A percentile compares a stretch with the other conserved stretches of the same genome.
phyloP scores from a whole-genome alignment of 164 flowering plant species.

The Vitis rupestris region DNA sequence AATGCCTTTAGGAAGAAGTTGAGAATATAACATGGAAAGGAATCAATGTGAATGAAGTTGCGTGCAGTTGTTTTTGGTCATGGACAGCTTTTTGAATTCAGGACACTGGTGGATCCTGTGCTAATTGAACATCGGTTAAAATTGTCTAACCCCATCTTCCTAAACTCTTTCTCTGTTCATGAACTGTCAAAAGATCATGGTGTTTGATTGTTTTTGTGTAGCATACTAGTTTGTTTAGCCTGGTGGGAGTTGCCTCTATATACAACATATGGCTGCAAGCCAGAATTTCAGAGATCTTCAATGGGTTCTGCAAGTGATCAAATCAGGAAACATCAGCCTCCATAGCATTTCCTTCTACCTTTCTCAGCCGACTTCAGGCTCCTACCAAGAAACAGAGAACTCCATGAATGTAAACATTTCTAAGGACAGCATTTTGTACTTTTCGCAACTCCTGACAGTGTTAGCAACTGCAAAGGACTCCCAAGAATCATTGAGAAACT shows the following conservation, averaged over 20 bases:
- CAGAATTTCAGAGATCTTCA: slow-evolving; percentile 52
- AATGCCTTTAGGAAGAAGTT: slow-evolving; percentile 19
- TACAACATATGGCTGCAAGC: slow-evolving; percentile 38
- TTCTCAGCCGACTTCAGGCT: slow-evolving; percentile 56
- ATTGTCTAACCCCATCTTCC: no score
- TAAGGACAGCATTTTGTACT: slow-evolving; percentile 30
- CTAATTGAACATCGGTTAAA: no score
- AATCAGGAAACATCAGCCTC: slow-evolving; percentile 40
- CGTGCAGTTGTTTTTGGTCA: background rate
- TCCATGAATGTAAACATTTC: slow-evolving; percentile 64
- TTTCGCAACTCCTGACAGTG: slow-evolving; percentile 45
- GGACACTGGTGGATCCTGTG: no score
- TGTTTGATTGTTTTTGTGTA: background rate
- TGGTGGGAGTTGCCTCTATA: background rate
- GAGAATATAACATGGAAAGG: slow-evolving; percentile 11
- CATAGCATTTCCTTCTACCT: slow-evolving; percentile 66
- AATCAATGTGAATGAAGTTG: background rate
- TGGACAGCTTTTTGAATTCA: background rate
- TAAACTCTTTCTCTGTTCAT: no score
- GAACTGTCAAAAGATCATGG: background rate
- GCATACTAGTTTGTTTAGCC: background rate
- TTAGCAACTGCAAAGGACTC: slow-evolving; percentile 30
- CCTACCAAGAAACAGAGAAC: slow-evolving; percentile 65
- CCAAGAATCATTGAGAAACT: slow-evolving; percentile 36
- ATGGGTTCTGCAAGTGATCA: slow-evolving; percentile 52